Evolutionary conservation across 2,329 filamentous ascomycete genomes (phyloP).

Genomic region (Stagonosporopsis tanaceti): DNA sequence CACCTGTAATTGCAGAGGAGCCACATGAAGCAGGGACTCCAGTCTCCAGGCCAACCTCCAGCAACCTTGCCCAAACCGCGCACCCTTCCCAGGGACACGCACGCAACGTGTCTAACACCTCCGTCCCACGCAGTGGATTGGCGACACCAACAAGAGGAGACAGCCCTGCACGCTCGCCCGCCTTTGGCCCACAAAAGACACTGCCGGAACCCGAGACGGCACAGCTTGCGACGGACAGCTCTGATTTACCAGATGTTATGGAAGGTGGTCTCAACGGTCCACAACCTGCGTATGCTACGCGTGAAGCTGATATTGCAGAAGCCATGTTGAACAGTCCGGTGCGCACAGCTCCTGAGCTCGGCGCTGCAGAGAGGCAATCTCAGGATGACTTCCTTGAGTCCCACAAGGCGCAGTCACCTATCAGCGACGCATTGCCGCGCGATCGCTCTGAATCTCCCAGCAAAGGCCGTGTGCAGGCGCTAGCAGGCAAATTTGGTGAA

Average conservation of each 20-base stretch:
- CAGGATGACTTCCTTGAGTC: slow-evolving; percentile 48
- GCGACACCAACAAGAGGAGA: slow-evolving; percentile 66
- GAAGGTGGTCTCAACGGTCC: slow-evolving; percentile 36
- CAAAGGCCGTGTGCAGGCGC: slow-evolving; percentile 60
- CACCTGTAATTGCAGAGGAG: slow-evolving; percentile 66
- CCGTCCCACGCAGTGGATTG: slow-evolving; percentile 60
- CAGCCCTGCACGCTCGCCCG: slow-evolving; percentile 68
- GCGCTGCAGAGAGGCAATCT: slow-evolving; percentile 43
- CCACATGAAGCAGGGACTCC: slow-evolving; percentile 49
- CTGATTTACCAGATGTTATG: slow-evolving; percentile 38
- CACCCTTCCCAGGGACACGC: slow-evolving; percentile 49
- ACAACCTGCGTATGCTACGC: slow-evolving; percentile 39
- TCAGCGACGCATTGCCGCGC: slow-evolving; percentile 40
- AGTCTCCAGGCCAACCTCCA: slow-evolving; percentile 46
- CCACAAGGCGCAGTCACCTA: slow-evolving; percentile 38
- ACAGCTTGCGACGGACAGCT: slow-evolving; percentile 54
- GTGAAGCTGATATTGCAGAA: slow-evolving; percentile 50
- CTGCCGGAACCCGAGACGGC: slow-evolving; percentile 58
- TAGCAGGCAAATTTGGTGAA: slow-evolving; percentile 60
- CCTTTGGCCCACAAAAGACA: slow-evolving; percentile 56
- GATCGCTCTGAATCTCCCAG: slow-evolving; percentile 55
- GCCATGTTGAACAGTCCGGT: slow-evolving; percentile 36
- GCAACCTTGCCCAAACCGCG: slow-evolving; percentile 31
- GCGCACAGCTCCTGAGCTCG: slow-evolving; percentile 32
- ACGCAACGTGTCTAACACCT: slow-evolving; percentile 50